A percentile compares a stretch with the other conserved stretches of the same genome.
Conservation (phyloP, 805 yeast species). For the Metschnikowia santaceciliae region DNA sequence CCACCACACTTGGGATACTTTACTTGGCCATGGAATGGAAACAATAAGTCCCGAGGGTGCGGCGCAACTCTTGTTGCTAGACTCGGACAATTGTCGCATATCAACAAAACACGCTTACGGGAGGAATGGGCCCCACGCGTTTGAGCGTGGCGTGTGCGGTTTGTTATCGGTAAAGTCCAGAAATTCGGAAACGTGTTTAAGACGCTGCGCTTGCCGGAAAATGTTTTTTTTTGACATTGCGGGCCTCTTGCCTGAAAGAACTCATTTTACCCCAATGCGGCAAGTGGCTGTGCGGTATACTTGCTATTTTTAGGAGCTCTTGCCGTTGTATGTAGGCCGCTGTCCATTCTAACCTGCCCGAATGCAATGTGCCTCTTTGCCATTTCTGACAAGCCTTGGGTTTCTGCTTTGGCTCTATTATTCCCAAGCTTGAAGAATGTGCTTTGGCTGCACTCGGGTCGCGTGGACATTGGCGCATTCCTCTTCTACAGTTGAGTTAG, state of each 20-base stretch:
- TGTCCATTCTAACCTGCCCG: background rate
- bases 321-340: background rate
- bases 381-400: background rate
- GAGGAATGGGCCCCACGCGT: too few species aligned
- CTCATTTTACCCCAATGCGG: conserved; percentile 1
- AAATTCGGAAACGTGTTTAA: background rate
- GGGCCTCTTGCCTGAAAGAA: background rate
- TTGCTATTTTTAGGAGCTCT: background rate
- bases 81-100: background rate
- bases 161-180: background rate
- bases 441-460: background rate
- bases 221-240: background rate
- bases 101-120: background rate
- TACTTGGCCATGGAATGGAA: background rate
- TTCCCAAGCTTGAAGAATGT: background rate
- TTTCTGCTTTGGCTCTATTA: background rate
- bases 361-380: conserved; percentile 1
- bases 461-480: background rate
- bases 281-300: background rate
- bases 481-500: too few species aligned
- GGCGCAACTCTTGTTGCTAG: background rate
- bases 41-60: background rate
- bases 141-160: background rate
- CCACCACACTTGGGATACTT: background rate
- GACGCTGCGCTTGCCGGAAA: background rate